These are phyloP conservation scores for Termitomyces bulborhizus DNA, from an alignment of 768 basidiomycete genomes.

Conservation along the genomic window DNA sequence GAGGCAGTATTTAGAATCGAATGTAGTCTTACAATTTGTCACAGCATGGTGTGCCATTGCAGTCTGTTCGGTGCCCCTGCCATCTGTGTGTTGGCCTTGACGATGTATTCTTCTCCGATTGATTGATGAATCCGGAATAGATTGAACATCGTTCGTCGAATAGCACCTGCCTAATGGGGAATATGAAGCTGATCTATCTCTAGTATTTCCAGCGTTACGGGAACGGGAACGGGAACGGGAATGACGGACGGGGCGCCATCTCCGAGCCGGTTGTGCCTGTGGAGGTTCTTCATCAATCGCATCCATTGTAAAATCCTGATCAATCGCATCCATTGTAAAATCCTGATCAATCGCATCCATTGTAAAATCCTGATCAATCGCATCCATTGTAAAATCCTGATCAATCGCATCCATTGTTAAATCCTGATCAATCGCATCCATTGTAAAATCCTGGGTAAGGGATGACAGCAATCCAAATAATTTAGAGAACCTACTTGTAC, in stretches of 20 bases:
- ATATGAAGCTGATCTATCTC: constrained; percentile 25
- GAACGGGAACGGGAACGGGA: constrained; percentile 17
- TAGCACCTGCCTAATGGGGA: constrained; percentile 28
- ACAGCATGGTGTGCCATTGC: not conserved
- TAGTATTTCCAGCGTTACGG: not conserved
- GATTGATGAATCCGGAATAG: not conserved
- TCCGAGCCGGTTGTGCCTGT: constrained; percentile 22
- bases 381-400: too few species aligned
- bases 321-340: too few species aligned
- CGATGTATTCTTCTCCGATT: not conserved
- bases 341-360: too few species aligned
- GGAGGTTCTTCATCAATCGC: constrained; percentile 33
- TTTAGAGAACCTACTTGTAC: constrained; percentile 55
- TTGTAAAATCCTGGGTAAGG: not conserved
- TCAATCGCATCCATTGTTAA: too few species aligned
- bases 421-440: too few species aligned
- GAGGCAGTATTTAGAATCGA: not conserved
- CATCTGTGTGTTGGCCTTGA: not conserved
- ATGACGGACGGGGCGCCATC: constrained; percentile 16
- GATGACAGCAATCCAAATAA: constrained; percentile 7
- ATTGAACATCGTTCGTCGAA: constrained; percentile 10
- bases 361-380: too few species aligned
- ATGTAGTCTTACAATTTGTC: not conserved
- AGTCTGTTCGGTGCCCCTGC: not conserved
- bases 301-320: too few species aligned